These are phyloP conservation scores for Aspergillus spinulosporus DNA, from an alignment of 2,329 filamentous ascomycete species.

Conservation along the genomic window DNA sequence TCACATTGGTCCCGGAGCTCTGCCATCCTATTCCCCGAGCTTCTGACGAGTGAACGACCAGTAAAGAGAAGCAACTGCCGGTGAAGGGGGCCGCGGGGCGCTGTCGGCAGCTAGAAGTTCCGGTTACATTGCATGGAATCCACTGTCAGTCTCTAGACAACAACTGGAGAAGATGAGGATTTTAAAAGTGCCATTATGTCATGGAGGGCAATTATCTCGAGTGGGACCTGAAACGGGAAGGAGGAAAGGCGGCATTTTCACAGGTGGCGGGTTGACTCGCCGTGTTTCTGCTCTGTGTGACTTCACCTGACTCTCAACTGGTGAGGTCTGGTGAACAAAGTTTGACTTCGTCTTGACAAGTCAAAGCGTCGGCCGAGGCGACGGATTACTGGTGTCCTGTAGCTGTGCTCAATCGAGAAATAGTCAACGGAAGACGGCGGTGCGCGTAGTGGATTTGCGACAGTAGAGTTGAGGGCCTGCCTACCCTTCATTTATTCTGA, in stretches of 20 bases:
- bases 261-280: conserved; percentile 5
- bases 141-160: neutral
- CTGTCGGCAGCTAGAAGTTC: conserved; percentile 14
- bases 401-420: conserved; percentile 3
- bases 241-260: conserved; percentile 3
- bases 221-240: conserved; percentile 6
- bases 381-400: neutral
- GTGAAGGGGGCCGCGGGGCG: neutral
- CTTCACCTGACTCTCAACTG: neutral
- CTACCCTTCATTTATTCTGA: neutral
- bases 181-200: conserved; percentile 3
- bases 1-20: conserved; percentile 9
- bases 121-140: conserved; percentile 25
- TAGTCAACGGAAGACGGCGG: conserved; percentile 1
- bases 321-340: conserved; percentile 4
- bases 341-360: neutral
- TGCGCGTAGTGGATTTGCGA: neutral
- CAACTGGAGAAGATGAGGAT: conserved; percentile 3
- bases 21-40: conserved; percentile 1
- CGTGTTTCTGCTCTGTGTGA: conserved; percentile 11
- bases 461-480: neutral
- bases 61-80: conserved; percentile 6
- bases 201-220: neutral
- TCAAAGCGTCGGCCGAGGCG: conserved; percentile 2
- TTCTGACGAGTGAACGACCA: neutral